phyloP scores from a whole-genome alignment of 2,329 filamentous ascomycete genomes.

The Aspergillus sp. region DNA sequence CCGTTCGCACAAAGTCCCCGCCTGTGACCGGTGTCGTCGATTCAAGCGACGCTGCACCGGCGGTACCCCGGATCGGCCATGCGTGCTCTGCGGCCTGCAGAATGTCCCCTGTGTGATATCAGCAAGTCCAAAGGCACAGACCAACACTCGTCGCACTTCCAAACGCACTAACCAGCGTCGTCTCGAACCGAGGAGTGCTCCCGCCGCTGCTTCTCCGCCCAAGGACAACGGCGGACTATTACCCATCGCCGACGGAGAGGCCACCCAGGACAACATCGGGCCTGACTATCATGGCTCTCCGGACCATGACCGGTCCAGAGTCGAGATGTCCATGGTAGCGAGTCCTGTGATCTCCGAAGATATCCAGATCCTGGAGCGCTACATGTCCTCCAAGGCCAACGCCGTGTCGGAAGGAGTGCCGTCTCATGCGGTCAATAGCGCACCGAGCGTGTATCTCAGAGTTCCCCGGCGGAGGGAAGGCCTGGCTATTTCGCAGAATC shows the following conservation, averaged over 20 bases:
- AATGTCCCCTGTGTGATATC: conserved; percentile 14
- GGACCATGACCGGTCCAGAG: conserved; percentile 2
- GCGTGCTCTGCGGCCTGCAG: conserved; percentile 16
- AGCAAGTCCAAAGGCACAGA: neutral
- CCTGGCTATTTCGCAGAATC: conserved; percentile 11
- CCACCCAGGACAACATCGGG: conserved; percentile 4
- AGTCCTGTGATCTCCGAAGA: conserved; percentile 14
- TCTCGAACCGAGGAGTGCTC: neutral
- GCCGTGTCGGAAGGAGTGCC: neutral
- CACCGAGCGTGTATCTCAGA: conserved; percentile 6
- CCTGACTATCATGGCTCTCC: conserved; percentile 9
- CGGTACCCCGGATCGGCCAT: conserved; percentile 14
- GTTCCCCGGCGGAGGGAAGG: conserved; percentile 10
- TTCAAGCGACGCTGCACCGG: conserved; percentile 19
- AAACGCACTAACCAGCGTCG: neutral
- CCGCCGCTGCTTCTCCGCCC: neutral
- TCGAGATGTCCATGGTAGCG: conserved; percentile 10
- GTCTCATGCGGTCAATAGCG: conserved; percentile 1
- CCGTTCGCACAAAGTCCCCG: conserved; percentile 19
- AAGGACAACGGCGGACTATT: neutral
- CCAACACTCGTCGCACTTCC: neutral
- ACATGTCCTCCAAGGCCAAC: conserved; percentile 12
- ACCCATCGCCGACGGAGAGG: neutral
- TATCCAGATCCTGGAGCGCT: conserved; percentile 13
- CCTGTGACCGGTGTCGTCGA: conserved; percentile 21